phyloP scores from a whole-genome alignment of 1,139 yeast genomes.

The Nakaseomyces sp. region DNA sequence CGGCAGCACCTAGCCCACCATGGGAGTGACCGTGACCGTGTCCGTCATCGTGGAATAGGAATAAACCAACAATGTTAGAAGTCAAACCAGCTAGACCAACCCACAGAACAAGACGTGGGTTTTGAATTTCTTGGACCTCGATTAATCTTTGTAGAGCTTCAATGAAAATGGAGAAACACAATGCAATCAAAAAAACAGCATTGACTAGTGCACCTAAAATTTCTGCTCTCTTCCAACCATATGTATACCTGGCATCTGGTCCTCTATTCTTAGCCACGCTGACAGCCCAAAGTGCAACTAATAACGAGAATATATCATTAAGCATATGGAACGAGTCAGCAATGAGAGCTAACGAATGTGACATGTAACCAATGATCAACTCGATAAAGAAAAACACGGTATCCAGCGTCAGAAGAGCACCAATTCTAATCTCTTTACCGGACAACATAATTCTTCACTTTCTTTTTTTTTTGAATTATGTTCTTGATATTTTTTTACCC shows the following conservation, averaged over 20 bases:
- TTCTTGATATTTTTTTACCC: no score
- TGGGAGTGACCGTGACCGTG: conserved; percentile 45
- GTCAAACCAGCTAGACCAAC: conserved; percentile 80
- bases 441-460: conserved; percentile 13
- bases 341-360: conserved; percentile 82
- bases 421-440: conserved; percentile 64
- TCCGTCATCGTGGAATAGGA: conserved; percentile 88
- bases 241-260: conserved; percentile 83
- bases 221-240: conserved; percentile 96
- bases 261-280: conserved; percentile 73
- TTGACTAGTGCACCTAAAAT: conserved; percentile 88
- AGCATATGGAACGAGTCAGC: conserved; percentile 98
- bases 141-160: conserved; percentile 89
- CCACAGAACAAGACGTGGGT: conserved; percentile 67
- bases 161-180: conserved; percentile 83
- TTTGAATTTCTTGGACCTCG: conserved; percentile 67
- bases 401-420: conserved; percentile 65
- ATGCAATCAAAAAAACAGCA: conserved; percentile 84
- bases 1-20: conserved; percentile 31
- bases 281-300: conserved; percentile 96
- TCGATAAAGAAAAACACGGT: conserved; percentile 79
- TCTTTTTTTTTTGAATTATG: no score
- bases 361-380: conserved; percentile 76
- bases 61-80: conserved; percentile 75
- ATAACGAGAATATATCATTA: conserved; percentile 80